phyloP scores from a whole-genome alignment of 225 moss, liverwort and hornwort genomes.

The Takakia lepidozioides region DNA sequence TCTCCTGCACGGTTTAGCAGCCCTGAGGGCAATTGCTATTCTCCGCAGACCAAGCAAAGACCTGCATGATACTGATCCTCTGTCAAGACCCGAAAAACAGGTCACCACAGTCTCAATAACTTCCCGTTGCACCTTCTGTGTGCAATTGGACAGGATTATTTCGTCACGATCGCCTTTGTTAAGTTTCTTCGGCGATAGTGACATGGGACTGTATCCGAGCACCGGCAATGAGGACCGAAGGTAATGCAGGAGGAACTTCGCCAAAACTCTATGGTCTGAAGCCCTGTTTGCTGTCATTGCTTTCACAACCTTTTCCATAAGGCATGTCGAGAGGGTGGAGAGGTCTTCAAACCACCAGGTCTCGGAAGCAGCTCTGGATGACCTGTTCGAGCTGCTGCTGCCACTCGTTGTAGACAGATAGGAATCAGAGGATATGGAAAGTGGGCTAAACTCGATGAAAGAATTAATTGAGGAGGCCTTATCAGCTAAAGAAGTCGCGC shows the following conservation, averaged over 20 bases:
- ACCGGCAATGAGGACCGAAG: conserved; percentile 70
- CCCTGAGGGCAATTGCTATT: conserved; percentile 58
- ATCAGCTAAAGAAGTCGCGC: conserved; percentile 58
- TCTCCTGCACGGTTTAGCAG: conserved; percentile 58
- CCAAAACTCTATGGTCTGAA: conserved; percentile 58
- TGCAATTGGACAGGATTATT: conserved; percentile 11
- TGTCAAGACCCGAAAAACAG: conserved; percentile 48
- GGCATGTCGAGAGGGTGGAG: conserved; percentile 63
- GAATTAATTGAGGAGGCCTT: conserved; percentile 39
- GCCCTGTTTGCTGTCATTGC: conserved; percentile 41
- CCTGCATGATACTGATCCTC: conserved; percentile 66
- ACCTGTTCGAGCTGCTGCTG: conserved; percentile 67
- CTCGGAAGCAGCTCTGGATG: conserved; percentile 61
- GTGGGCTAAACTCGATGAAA: conserved; percentile 51
- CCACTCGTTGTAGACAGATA: conserved; percentile 54
- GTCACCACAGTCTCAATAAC: conserved; percentile 70
- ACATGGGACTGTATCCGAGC: conserved; percentile 35
- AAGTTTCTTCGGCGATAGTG: no score
- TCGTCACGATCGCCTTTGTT: no score
- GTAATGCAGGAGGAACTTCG: conserved; percentile 82
- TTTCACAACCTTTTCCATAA: conserved; percentile 77
- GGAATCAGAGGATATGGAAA: no score
- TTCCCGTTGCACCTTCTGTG: conserved; percentile 49
- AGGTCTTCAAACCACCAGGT: conserved; percentile 95
- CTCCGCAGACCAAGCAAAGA: conserved; percentile 77